These are phyloP conservation scores for Pleurotus djamor DNA, from an alignment of 768 basidiomycete species.

Conservation along the genomic window DNA sequence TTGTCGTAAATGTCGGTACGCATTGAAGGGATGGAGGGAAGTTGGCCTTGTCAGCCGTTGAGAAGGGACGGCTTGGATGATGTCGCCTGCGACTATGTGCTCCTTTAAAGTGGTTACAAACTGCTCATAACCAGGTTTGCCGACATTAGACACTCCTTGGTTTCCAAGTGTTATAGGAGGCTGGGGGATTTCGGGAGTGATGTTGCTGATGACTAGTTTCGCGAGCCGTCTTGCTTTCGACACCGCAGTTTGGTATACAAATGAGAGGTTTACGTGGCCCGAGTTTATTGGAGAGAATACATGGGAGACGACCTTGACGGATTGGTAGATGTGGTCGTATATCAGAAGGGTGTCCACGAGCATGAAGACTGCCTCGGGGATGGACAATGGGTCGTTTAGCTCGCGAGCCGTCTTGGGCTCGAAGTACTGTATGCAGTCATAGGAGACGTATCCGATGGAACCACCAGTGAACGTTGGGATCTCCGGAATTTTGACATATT, in stretches of 20 bases:
- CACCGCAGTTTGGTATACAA: constrained; percentile 87
- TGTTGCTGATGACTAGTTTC: constrained; percentile 51
- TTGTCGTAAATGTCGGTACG: constrained; percentile 89
- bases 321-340: constrained; percentile 97
- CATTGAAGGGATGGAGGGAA: constrained; percentile 93
- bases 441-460: constrained; percentile 95
- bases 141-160: constrained; percentile 84
- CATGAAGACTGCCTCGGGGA: constrained; percentile 98
- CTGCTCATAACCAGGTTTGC: constrained; percentile 85
- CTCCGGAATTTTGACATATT: constrained; percentile 90
- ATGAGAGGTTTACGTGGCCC: constrained; percentile 65
- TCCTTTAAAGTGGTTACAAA: constrained; percentile 93
- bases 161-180: constrained; percentile 62
- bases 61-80: constrained; percentile 98
- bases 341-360: constrained; percentile 93
- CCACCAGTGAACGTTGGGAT: constrained; percentile 96
- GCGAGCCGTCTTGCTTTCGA: constrained; percentile 82
- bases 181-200: constrained; percentile 67
- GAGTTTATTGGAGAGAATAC: constrained; percentile 81
- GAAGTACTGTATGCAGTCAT: constrained; percentile 95
- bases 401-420: constrained; percentile 87
- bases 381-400: constrained; percentile 74
- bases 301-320: constrained; percentile 93
- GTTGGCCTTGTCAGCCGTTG: constrained; percentile 88
- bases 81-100: constrained; percentile 94